Conservation (phyloP, 23 red algal species). For the Chondrus crispus region DNA sequence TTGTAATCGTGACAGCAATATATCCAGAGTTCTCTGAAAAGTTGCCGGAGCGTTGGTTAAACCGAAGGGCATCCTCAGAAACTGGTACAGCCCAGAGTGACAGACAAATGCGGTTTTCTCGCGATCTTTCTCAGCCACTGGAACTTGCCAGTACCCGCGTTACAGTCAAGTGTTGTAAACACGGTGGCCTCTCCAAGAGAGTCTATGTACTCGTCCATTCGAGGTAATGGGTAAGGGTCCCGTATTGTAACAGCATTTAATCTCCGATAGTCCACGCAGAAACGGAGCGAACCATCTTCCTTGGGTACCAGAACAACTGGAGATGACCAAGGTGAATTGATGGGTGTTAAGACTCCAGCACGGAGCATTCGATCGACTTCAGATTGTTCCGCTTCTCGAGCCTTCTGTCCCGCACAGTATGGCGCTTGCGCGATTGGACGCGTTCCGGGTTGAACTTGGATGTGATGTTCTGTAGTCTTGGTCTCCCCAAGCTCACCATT, state of each 20-base stretch:
- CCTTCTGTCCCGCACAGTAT: background rate
- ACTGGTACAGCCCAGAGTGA: constrained; percentile 5
- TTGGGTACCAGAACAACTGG: constrained; percentile 12
- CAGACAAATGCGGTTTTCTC: background rate
- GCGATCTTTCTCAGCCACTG: background rate
- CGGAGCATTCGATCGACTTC: background rate
- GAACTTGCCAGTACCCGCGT: constrained; percentile 30
- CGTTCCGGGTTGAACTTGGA: background rate
- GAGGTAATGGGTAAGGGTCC: constrained; percentile 20
- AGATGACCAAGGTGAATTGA: background rate
- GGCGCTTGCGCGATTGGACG: background rate
- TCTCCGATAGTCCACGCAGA: constrained; percentile 22
- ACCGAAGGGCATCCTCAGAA: background rate
- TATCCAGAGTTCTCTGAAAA: constrained; percentile 28
- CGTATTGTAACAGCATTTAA: background rate
- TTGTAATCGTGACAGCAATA: constrained; percentile 2
- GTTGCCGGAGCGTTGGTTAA: constrained; percentile 26
- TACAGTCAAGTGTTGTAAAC: background rate
- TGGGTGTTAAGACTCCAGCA: background rate
- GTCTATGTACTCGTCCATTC: constrained; percentile 29
- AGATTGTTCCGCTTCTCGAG: background rate
- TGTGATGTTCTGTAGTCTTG: background rate
- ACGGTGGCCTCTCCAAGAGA: constrained; percentile 7
- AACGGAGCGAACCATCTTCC: background rate
- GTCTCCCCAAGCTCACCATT: background rate